These are phyloP conservation scores for Bassia scoparia DNA, from an alignment of 148 eudicot species.

Conservation along the genomic window DNA sequence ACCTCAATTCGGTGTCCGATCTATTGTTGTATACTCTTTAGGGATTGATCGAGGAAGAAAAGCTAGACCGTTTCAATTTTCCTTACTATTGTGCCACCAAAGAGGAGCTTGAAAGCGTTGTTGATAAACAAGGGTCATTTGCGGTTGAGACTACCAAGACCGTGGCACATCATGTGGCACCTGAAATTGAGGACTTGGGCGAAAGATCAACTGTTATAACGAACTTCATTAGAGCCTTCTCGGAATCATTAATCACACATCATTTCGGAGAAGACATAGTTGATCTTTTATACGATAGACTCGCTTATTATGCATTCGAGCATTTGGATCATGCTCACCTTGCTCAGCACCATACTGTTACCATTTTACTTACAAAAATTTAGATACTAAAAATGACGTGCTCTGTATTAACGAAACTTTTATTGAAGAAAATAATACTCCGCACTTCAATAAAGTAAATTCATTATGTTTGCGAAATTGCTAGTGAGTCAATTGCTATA, in stretches of 20 bases:
- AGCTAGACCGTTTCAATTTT: conserved; percentile 15
- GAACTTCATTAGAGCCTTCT: conserved; percentile 19
- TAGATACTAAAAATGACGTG: too few species aligned
- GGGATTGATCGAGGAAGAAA: conserved; percentile 23
- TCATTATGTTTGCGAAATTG: too few species aligned
- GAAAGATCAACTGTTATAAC: conserved; percentile 5
- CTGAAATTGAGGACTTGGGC: not conserved
- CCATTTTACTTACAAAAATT: conserved; percentile 2
- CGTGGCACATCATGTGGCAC: not conserved
- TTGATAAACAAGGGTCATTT: conserved; percentile 25
- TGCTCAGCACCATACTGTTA: not conserved
- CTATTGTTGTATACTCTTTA: not conserved
- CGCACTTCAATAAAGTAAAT: too few species aligned
- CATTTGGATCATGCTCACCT: not conserved
- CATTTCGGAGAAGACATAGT: conserved; percentile 19
- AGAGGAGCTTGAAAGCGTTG: conserved; percentile 20
- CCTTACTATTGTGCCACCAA: conserved; percentile 8
- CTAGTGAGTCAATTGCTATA: too few species aligned
- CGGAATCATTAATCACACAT: conserved; percentile 17
- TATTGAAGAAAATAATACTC: too few species aligned
- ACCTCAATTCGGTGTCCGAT: too few species aligned
- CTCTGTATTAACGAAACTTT: too few species aligned
- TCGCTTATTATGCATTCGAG: not conserved
- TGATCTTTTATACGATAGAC: not conserved
- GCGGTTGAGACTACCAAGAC: not conserved